Evolutionary conservation across 1,284 basidiomycete species (phyloP), one percentile per base, ranked within the genome.

Genomic region (Heterobasidion occidentale): DNA sequence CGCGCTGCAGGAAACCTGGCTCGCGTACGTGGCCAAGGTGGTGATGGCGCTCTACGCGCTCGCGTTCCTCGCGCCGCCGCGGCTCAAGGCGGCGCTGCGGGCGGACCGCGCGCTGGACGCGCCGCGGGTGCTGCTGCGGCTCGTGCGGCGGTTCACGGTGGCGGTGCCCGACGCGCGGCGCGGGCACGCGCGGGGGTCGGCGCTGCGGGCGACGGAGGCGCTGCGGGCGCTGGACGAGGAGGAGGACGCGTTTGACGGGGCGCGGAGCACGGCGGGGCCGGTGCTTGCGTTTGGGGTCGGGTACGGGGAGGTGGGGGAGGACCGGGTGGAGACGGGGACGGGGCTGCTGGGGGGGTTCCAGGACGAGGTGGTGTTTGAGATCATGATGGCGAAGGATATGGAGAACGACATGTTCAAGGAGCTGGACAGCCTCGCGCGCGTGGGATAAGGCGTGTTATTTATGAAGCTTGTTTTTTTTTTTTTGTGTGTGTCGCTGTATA

Each of bases 11-110:
- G 84, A 88, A 52, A 69, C 77, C 19, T 91, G 90, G 80, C 71
- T 95, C 48, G 83, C 84, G 46, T 90, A 92, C 68, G 72, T 89
- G 60, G 92, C 96, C 73, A 86, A 90, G 58, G 73, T 82, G 47
- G 77, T 89, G 19, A 83, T 95, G 76, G 82, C 82, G 15, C 79
- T 97, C 45, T 98, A 97, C 74, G 87, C 88, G 38, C 74, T 98
- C 58, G 84, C 88, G 8, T 98, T 94, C 76, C 76, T 96, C 51
- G 83, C 93, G 5, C 80, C 92, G 1, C 84, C 85, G 1, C 71
- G 77, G 36, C 68, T 94, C 57, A 93, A 96, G 71, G 71, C 77
- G 55, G 77, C 73, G 56, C 78, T 95, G 62, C 88, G 90, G 61
- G 66, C 72, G 47, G 75, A 84, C 68, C 73, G 80, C 53, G 69